These are phyloP conservation scores for Ustanciosporium gigantosporum DNA, from an alignment of 1,284 basidiomycete genomes.

Conservation along the genomic window DNA sequence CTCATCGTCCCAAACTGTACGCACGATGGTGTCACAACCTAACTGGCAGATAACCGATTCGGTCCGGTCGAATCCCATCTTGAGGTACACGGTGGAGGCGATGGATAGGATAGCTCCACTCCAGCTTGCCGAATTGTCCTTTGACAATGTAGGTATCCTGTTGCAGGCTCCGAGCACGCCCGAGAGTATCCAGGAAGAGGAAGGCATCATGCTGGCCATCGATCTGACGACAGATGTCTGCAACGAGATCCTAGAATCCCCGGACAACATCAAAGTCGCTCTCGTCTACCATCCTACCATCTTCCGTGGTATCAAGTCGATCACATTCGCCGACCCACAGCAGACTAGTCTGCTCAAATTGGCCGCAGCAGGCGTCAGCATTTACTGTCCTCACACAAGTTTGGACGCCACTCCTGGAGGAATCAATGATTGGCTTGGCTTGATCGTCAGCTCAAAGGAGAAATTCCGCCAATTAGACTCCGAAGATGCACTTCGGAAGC, in stretches of 20 bases:
- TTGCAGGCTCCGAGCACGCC: slow-evolving; percentile 24
- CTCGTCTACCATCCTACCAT: slow-evolving; percentile 78
- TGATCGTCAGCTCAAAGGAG: slow-evolving; percentile 21
- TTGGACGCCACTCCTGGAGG: slow-evolving; percentile 80
- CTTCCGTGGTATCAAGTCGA: slow-evolving; percentile 76
- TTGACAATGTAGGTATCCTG: slow-evolving; percentile 58
- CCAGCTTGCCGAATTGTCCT: slow-evolving; percentile 47
- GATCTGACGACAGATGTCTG: slow-evolving; percentile 55
- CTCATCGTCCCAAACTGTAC: too few species aligned
- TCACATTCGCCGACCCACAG: slow-evolving; percentile 78
- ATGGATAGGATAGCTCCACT: slow-evolving; percentile 46
- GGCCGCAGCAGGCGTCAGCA: slow-evolving; percentile 77
- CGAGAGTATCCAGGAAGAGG: slow-evolving; percentile 3
- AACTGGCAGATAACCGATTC: slow-evolving; percentile 37
- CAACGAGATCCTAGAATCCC: slow-evolving; percentile 47
- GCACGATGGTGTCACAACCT: slow-evolving; percentile 14
- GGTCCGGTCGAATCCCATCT: slow-evolving; percentile 20
- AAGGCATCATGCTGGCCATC: slow-evolving; percentile 53
- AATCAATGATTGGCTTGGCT: slow-evolving; percentile 68
- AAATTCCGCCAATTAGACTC: slow-evolving; percentile 13
- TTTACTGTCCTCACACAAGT: slow-evolving; percentile 85
- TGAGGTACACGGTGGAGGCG: slow-evolving; percentile 20
- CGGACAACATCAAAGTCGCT: slow-evolving; percentile 64
- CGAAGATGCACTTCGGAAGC: neutral
- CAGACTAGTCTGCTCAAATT: slow-evolving; percentile 79